A percentile compares a stretch with the other conserved stretches of the same genome.
Evolutionary conservation across 192 early-diverging fungal species (phyloP).

Genomic region (Chytriomyces sp.): DNA sequence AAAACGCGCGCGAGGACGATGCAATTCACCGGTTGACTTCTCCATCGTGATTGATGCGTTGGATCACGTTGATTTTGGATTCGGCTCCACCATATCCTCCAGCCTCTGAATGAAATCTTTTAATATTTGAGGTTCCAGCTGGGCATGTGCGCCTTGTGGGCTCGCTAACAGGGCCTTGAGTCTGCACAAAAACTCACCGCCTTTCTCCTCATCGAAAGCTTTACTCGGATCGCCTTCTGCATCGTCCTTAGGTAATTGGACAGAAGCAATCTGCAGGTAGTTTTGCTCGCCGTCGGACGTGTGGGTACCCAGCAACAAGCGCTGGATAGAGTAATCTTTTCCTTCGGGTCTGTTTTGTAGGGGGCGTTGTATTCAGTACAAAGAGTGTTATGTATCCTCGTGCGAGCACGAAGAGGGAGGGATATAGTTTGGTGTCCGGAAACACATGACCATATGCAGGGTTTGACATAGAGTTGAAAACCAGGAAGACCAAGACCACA

Average conservation of each 20-base stretch:
- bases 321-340: constrained; percentile 88
- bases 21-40: constrained; percentile 80
- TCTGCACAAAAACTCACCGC: too few relatives aligned
- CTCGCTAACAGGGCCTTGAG: too few relatives aligned
- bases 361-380: too few relatives aligned
- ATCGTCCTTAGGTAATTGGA: constrained; percentile 80
- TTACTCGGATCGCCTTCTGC: constrained; percentile 50
- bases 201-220: constrained; percentile 75
- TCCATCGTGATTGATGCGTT: constrained; percentile 95
- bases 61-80: constrained; percentile 82
- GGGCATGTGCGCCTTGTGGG: too few relatives aligned
- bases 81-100: constrained; percentile 82
- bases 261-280: constrained; percentile 92
- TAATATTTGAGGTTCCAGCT: too few relatives aligned
- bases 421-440: too few relatives aligned
- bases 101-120: constrained; percentile 52
- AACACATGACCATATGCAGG: too few relatives aligned
- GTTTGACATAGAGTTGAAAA: neutral
- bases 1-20: constrained; percentile 7
- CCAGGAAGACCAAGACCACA: neutral
- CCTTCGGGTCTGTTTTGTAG: constrained; percentile 73
- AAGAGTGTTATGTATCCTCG: too few relatives aligned
- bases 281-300: constrained; percentile 96
- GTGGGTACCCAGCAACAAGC: constrained; percentile 92
- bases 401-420: too few relatives aligned